Evolutionary conservation across 2,329 filamentous ascomycete species (phyloP), one percentile per base, ranked within the genome.

Genomic region (Lithohypha guttulata): DNA sequence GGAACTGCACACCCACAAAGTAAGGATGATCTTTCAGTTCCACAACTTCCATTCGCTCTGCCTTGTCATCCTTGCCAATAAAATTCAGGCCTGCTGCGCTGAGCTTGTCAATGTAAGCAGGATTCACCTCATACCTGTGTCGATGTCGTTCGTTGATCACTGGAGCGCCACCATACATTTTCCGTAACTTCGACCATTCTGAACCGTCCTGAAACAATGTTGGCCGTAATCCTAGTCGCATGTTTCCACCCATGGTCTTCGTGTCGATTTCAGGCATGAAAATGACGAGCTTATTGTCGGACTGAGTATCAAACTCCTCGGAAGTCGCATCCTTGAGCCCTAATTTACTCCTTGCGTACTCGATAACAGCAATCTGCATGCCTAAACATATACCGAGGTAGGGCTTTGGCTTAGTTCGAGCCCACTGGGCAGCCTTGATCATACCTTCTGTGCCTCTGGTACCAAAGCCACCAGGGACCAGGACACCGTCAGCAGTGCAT

Each of bases 341-440:
- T 61, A 77, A 82, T 1, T 89, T 66, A 49, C 84, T 78, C 28
- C 86, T 77, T 2, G 86, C 85, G 51, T 77, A 84, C 60, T 96
- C 87, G 50, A 95, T 81, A 32, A 94, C 85, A 14, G 89, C 86
- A 32, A 94, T 73, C 59, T 96, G 91, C 79, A 94, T 85, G 42
- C 86, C 86, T 15, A 95, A 68, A 58, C 89, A 95, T 47, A 96
- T 81, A 43, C 91, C 91, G 1, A 96, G 71, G 63, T 81, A 95
- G 1, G 86, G 86, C 3, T 75, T 75, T 46, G 81, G 79, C 52
- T 85, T 79, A 49, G 81, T 80, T 41, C 91, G 79, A 2, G 89
- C 87, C 79, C 83, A 95, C 48, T 79, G 80, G n/a, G 82, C 81
- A 2, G 81, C 83, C 40, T 76, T 68, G 53, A 96, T 80, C 86